A percentile compares a stretch with the other conserved stretches of the same genome.
These are phyloP conservation scores for Diaporthe citriasiana DNA, from an alignment of 2,329 filamentous ascomycete genomes.

Conservation along the genomic window DNA sequence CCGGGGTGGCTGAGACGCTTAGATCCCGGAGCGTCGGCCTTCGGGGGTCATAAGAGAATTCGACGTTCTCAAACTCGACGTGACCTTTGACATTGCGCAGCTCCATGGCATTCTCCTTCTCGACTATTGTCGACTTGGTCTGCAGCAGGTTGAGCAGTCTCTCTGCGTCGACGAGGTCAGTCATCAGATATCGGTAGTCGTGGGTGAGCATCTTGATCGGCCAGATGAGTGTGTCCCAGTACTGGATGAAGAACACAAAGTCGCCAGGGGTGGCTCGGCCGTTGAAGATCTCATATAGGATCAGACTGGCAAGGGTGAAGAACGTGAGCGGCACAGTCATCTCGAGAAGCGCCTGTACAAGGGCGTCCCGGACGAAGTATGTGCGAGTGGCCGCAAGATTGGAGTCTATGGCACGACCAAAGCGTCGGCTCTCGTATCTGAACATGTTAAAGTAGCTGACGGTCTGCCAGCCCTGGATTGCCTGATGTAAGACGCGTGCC, in stretches of 20 bases:
- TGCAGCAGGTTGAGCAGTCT: constrained; percentile 69
- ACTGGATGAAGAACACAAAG: constrained; percentile 38
- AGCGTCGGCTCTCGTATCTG: constrained; percentile 46
- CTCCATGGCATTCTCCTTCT: constrained; percentile 59
- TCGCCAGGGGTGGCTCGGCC: constrained; percentile 21
- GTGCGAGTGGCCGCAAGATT: constrained; percentile 42
- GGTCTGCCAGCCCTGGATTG: constrained; percentile 72
- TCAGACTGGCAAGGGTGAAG: constrained; percentile 10
- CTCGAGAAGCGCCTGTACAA: constrained; percentile 6
- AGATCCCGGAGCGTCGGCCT: constrained; percentile 65
- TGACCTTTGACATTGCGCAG: constrained; percentile 62
- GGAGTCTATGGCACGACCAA: constrained; percentile 47
- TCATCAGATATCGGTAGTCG: constrained; percentile 26
- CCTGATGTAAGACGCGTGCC: constrained; percentile 68
- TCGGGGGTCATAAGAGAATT: constrained; percentile 68
- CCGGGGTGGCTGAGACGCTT: constrained; percentile 62
- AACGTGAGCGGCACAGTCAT: constrained; percentile 3
- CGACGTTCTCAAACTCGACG: constrained; percentile 68
- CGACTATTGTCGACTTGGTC: constrained; percentile 68
- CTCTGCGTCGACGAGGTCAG: constrained; percentile 72
- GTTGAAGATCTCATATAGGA: neutral
- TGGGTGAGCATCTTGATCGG: constrained; percentile 31
- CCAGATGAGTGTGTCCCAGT: constrained; percentile 28
- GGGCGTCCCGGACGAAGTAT: constrained; percentile 6
- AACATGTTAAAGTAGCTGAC: constrained; percentile 57